Percentiles rank a stretch among this genome's conserved stretches.
Conservation (phyloP, 805 yeast genomes). For the Pichia exigua region DNA sequence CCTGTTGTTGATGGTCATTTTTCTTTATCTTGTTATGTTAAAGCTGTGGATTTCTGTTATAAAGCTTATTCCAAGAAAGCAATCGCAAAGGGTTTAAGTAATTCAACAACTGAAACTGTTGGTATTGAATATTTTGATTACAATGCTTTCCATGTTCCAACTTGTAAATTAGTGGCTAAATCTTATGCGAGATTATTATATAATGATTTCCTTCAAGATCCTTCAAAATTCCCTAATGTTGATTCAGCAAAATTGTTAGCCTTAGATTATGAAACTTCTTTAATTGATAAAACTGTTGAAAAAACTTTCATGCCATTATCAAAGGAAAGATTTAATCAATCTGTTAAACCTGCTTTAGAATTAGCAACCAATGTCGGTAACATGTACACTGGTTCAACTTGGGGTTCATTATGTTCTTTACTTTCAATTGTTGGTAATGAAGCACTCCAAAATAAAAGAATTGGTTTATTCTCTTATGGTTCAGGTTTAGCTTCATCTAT, state of each 20-base stretch:
- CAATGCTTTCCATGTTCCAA: conserved; percentile 96
- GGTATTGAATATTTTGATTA: conserved; percentile 79
- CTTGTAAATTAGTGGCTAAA: conserved; percentile 89
- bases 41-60: conserved; percentile 87
- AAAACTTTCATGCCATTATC: conserved; percentile 76
- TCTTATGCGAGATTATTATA: conserved; percentile 87
- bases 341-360: conserved; percentile 71
- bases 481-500: conserved; percentile 94
- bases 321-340: conserved; percentile 56
- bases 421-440: conserved; percentile 69
- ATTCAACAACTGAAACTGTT: conserved; percentile 41
- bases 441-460: conserved; percentile 69
- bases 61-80: conserved; percentile 73
- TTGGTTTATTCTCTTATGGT: conserved; percentile 94
- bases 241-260: conserved; percentile 39
- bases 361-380: conserved; percentile 97
- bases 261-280: conserved; percentile 65
- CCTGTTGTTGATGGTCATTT: conserved; percentile 97
- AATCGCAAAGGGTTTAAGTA: conserved; percentile 39
- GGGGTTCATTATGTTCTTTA: conserved; percentile 78
- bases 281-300: conserved; percentile 74
- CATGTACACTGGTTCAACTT: conserved; percentile 93
- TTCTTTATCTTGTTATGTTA: conserved; percentile 87
- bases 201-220: conserved; percentile 76
- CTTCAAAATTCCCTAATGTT: conserved; percentile 51